Base-by-base conservation (phyloP, 768 basidiomycete species). In the Collybia sordida region DNA sequence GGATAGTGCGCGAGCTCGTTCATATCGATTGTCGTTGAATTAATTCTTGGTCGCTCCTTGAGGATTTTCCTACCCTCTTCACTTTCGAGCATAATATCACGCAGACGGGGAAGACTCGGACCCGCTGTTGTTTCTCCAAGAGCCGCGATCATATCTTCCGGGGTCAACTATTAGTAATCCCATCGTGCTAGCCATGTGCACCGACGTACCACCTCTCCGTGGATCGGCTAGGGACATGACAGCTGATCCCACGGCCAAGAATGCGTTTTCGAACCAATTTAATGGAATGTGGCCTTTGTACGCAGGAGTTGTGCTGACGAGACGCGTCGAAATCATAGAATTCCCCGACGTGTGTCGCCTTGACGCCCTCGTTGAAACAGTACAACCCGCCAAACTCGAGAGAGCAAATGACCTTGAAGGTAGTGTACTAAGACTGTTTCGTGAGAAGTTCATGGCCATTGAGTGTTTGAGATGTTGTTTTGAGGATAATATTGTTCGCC, bases 91-190 rank as follows among this genome's bases (percentile, higher is more conserved):
- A 98, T 92, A 28, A 64, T 63, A 55, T 91, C 86, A 25, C 90
- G 83, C 42, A 97, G 71, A 41, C 78, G 75, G 5, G 90, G 85
- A 36, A 98, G 75, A 47, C 85, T 83, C 0, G 82, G 77, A 2
- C 90, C 87, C 5, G 93, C 90, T 0, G 96, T 94, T 1, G 93
- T 93, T 69, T 98, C 97, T 19, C 92, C 93, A 7, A 98, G 78
- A 4, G 92, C 89, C 9, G 97, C 95, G 36, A 98, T 81, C 87
- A 99, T 93, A 66, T 99, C 95, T 98, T 53, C 17, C 31, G n/a
- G 41, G 38, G 41, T 27, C n/a, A 11, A 24, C 17, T 22, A 27
- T 31, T 31, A 31, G 31, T 31, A 31, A 31, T 14, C 9, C 31
- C 31, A 31, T 31, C 31, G 31, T 40, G 17, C 18, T 21, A n/a